Evolutionary conservation across 2,329 filamentous ascomycete genomes (phyloP), one percentile per base, ranked within the genome.

Genomic region (Penicillium nordicum): DNA sequence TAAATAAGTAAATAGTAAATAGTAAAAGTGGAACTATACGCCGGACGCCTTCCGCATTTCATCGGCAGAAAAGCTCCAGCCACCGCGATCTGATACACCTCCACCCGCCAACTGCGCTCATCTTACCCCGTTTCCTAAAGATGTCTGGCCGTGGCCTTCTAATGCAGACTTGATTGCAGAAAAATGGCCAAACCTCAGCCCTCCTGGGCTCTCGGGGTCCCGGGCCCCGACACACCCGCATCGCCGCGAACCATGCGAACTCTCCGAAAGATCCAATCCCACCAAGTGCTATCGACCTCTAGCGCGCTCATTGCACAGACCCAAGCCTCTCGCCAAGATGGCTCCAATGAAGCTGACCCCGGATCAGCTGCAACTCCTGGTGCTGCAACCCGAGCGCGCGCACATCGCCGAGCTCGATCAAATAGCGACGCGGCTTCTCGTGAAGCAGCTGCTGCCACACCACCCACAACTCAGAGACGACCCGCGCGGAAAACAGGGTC

Each of bases 191-290:
- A 62, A 49, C 55, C 53, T 54, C 61, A 63, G 27, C 62, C 63
- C 42, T 58, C 60, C 38, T 65, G 63, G 64, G 65, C 65, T 51
- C 59, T 71, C 44, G 62, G 67, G n/a, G 61, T 43, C 23, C 45
- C 52, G 40, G 52, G 61, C 54, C 64, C 68, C 38, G 67, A 71
- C 30, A 60, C 66, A 44, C 71, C 72, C 36, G 81, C 85, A 59
- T 86, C 85, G 29, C 85, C 86, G 42, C 82, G 85, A 59, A 85
- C 84, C 27, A 84, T 86, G 69, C 84, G 88, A 66, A 82, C 84
- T 45, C 79, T 92, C 58, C 84, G 89, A 64, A 87, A 88, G 70
- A 84, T 90, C 30, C 88, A 91, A 73, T 92, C 89, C 32, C 88
- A 89, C 49, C 88, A 91, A 57, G 69, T 76, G 79, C 82, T 73